These are phyloP conservation scores for Brassica rapa DNA, from an alignment of 345 rosid species.

Conservation along the genomic window DNA sequence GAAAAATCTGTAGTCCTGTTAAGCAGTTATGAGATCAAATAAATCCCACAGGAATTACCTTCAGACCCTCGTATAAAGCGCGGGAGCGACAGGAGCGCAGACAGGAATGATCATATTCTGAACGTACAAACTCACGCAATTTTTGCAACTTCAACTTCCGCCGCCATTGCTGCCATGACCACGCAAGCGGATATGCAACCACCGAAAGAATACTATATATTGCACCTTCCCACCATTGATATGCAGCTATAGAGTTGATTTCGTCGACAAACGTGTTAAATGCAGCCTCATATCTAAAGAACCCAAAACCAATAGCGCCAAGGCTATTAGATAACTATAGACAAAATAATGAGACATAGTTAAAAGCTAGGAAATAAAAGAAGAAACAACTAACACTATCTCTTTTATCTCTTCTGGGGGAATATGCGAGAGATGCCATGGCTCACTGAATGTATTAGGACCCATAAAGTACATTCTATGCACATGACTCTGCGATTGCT, in stretches of 20 bases:
- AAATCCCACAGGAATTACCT: constrained; percentile 53
- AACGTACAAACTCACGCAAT: constrained; percentile 93
- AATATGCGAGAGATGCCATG: constrained; percentile 93
- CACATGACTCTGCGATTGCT: constrained; percentile 91
- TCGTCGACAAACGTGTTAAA: constrained; percentile 93
- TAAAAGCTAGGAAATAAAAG: constrained; percentile 11
- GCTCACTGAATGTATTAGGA: constrained; percentile 89
- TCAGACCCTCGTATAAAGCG: constrained; percentile 96
- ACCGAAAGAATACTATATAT: constrained; percentile 74
- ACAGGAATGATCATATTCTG: constrained; percentile 99
- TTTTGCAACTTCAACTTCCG: constrained; percentile 78
- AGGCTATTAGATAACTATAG: neutral
- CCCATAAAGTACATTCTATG: constrained; percentile 99
- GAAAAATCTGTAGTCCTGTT: constrained; percentile 5
- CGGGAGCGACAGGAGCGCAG: constrained; percentile 98
- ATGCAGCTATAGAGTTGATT: constrained; percentile 89
- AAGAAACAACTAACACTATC: constrained; percentile 71
- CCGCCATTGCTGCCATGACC: constrained; percentile 99
- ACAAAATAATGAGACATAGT: constrained; percentile 28
- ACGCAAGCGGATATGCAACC: constrained; percentile 82
- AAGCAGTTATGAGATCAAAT: constrained; percentile 8
- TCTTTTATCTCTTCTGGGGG: constrained; percentile 96
- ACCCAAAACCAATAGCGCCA: constrained; percentile 18
- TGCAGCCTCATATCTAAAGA: constrained; percentile 86
- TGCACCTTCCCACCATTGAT: constrained; percentile 99